Evolutionary conservation across 2,329 filamentous ascomycete species (phyloP), one percentile per base, ranked within the genome.

Genomic region (Diaporthe vexans): DNA sequence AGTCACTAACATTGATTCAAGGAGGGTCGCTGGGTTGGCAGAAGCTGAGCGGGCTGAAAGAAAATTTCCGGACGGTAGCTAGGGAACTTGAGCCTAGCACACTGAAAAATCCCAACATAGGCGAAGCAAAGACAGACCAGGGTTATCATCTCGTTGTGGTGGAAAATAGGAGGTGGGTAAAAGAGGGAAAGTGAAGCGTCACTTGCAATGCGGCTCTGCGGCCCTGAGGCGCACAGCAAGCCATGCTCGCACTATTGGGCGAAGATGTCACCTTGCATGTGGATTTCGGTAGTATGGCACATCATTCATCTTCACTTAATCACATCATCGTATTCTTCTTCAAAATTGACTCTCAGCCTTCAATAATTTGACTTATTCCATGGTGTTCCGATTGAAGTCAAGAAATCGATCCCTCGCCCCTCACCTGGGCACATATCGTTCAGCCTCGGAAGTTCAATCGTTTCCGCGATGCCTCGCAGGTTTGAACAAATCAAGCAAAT

Each of bases 71-170:
- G 79, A 90, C 91, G 75, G 89, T 93, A 13, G 94, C 94, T 11
- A 95, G 92, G 81, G 89, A 88, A 35, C 86, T 95, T 48, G 90
- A 93, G 78, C 84, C 89, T 1, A 94, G 92, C 79, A 91, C 91
- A 11, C 92, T 91, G 17, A 85, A 81, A 17, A 91, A 84, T 74
- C 92, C 93, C 1, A 92, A 91, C 80, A 88, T 89, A 80, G 93
- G 86, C 1, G 92, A 95, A 84, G 91, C 88, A 29, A 95, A 94
- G 86, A 95, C 94, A 1, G 87, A 86, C 0, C 92, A 94, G 83
- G 94, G 94, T 0, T 95, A 95, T 85, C 94, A 95, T 82, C 91
- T 95, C 77, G 90, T 95, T 77, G 94, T 95, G 91, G 93, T 95
- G 8, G 89, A 91, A 78, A 89, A 87, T 65, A 84, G 88, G 78